Percentiles rank a stretch among this genome's conserved stretches.
Conservation (phyloP, 164 flowering plant species). For the Vitis amurensis region DNA sequence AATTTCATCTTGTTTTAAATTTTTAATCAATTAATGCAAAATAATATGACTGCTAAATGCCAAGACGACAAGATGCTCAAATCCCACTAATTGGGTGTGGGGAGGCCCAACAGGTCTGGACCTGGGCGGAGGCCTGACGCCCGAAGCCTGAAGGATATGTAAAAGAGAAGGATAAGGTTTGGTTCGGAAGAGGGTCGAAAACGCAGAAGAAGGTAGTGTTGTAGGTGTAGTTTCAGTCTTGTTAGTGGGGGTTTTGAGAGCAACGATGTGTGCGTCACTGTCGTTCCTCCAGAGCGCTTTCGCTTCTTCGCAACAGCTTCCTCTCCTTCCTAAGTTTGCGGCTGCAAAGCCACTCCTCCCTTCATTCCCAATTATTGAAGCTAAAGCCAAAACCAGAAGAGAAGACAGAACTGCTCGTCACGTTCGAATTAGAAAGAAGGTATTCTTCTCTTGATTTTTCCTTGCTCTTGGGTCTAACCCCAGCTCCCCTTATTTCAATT, state of each 20-base stretch:
- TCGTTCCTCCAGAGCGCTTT: conserved; percentile 23
- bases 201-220: too few relatives aligned
- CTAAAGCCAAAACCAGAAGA: conserved; percentile 49
- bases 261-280: conserved; percentile 15
- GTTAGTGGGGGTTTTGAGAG: not conserved
- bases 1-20: too few relatives aligned
- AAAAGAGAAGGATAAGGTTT: too few relatives aligned
- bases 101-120: too few relatives aligned
- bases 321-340: conserved; percentile 10
- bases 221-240: too few relatives aligned
- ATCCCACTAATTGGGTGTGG: too few relatives aligned
- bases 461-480: not conserved
- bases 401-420: conserved; percentile 78
- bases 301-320: conserved; percentile 14
- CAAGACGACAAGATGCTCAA: too few relatives aligned
- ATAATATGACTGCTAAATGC: too few relatives aligned
- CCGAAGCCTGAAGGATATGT: too few relatives aligned
- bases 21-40: too few relatives aligned
- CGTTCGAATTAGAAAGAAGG: conserved; percentile 82
- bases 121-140: too few relatives aligned
- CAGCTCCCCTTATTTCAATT: not conserved
- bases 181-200: too few relatives aligned
- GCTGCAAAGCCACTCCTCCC: conserved; percentile 1
- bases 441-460: conserved; percentile 7
- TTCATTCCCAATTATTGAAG: conserved; percentile 27